phyloP scores from a whole-genome alignment of 768 basidiomycete species.

The Butyriboletus loyo region DNA sequence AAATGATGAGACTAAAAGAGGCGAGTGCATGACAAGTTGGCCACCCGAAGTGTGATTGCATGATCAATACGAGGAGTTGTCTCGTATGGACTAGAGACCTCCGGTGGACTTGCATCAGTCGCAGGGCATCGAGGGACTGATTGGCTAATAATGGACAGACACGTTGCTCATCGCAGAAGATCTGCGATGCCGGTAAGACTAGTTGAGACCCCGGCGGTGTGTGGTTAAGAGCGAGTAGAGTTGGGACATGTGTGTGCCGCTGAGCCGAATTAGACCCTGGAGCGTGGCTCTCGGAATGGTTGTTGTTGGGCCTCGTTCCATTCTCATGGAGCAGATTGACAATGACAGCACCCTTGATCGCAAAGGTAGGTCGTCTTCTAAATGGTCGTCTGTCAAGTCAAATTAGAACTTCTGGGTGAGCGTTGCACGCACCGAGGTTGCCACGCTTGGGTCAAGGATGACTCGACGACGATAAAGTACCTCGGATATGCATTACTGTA shows the following conservation, averaged over 20 bases:
- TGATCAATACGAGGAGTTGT: conserved; percentile 20
- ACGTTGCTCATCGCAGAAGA: conserved; percentile 21
- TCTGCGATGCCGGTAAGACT: conserved; percentile 23
- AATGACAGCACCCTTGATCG: conserved; percentile 26
- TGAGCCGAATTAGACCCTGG: conserved; percentile 28
- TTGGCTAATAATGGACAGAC: conserved; percentile 19
- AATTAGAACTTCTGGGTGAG: conserved; percentile 16
- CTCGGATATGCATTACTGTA: conserved; percentile 10
- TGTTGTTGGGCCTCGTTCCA: conserved; percentile 25
- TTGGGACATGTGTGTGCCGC: conserved; percentile 20
- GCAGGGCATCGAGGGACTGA: conserved; percentile 14
- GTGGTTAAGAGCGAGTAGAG: conserved; percentile 17
- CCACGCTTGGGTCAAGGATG: conserved; percentile 10
- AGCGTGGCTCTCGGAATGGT: conserved; percentile 22
- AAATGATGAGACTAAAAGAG: conserved; percentile 31
- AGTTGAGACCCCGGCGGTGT: conserved; percentile 12
- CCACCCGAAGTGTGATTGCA: conserved; percentile 28
- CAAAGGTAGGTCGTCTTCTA: conserved; percentile 21
- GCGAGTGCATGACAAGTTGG: conserved; percentile 19
- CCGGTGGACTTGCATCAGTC: conserved; percentile 19
- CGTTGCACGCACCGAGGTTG: conserved; percentile 3
- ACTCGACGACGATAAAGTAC: conserved; percentile 12
- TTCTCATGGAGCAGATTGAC: conserved; percentile 25
- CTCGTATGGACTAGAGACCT: conserved; percentile 20
- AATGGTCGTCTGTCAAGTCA: conserved; percentile 17